phyloP scores from a whole-genome alignment of 164 flowering plant species.

The Umbilicus rupestris region DNA sequence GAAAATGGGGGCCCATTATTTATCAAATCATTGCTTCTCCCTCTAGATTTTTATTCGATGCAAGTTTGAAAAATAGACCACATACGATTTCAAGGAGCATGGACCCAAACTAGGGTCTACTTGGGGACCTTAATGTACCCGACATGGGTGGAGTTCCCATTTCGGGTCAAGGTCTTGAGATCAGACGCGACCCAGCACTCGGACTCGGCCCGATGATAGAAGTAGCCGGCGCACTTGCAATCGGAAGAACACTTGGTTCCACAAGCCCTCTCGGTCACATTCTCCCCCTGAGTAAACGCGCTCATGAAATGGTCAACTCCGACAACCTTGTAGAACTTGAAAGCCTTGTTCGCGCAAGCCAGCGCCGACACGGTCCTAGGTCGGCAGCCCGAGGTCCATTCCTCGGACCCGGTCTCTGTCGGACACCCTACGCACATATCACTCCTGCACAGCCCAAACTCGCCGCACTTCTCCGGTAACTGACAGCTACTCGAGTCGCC shows the following conservation, averaged over 20 bases:
- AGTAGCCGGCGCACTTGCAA: slow-evolving; percentile 47
- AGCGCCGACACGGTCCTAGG: slow-evolving; percentile 10
- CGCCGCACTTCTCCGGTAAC: slow-evolving; percentile 28
- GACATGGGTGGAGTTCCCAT: slow-evolving; percentile 20
- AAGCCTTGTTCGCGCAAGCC: slow-evolving; percentile 12
- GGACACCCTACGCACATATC: slow-evolving; percentile 40
- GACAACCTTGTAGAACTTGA: slow-evolving; percentile 26
- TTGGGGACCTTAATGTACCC: slow-evolving; percentile 30
- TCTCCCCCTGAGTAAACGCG: slow-evolving; percentile 23
- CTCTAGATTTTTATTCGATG: too few relatives aligned
- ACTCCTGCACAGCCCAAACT: slow-evolving; percentile 28
- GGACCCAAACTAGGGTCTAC: background rate
- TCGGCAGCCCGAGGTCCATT: slow-evolving; percentile 33
- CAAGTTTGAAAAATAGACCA: too few relatives aligned
- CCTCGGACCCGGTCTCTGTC: slow-evolving; percentile 19
- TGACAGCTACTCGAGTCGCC: slow-evolving; percentile 17
- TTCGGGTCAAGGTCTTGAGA: slow-evolving; percentile 26
- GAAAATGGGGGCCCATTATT: too few relatives aligned
- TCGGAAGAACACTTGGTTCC: slow-evolving; percentile 28
- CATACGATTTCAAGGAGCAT: too few relatives aligned
- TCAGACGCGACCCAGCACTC: slow-evolving; percentile 42
- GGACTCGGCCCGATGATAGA: slow-evolving; percentile 21
- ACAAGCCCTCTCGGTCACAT: slow-evolving; percentile 20
- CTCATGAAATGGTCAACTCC: slow-evolving; percentile 38
- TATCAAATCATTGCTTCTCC: too few relatives aligned